Base-by-base conservation (phyloP, 2,329 filamentous ascomycete genomes). In the Gyromitra esculenta region DNA sequence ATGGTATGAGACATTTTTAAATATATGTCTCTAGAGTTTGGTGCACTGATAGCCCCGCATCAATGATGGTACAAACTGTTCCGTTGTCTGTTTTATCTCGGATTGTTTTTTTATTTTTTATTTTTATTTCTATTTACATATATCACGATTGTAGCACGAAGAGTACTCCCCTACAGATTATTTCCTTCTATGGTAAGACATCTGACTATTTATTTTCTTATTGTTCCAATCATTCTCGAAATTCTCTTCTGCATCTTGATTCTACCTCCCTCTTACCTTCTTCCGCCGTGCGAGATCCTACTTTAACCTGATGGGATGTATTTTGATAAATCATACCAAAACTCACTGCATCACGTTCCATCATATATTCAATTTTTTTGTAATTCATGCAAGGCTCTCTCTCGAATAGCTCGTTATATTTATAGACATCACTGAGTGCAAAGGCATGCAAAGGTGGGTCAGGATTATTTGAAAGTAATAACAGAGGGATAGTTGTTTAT, bases 61-160 rank as follows among this genome's bases (percentile, higher is more conserved):
- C 25, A 39, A 41, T 57, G 48, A 56, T 35, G 37, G 57, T 71
- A 54, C 63, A 21, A 57, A 31, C 21, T 37, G 15, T 31, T 56
- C 45, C 52, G 35, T 66, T 35, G 6, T 31, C 52, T 50, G 13
- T 13, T 70, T 59, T 59, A 65, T 71, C 62, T 50, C n/a, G 35
- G 52, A 15, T 50, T 43, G 37, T 48, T 52, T 60, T 62, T 66
- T 69, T 59, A 31, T 41, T 60, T 60, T 25, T 35, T 57, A 13
- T 60, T 59, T 45, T 59, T 45, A 31, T 54, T 64, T 54, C 21
- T 66, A 56, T 39, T 72, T 39, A 69, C 57, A 66, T 18, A 37
- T 52, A 43, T 41, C 52, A 21, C 15, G n/a, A 25, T 50, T n/a
- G 31, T 62, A 35, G 31, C 5, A 7, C 13, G n/a, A 60, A 57